Evolutionary conservation across 139 green algal genomes (phyloP).

Genomic region (Coelastrella sp.): DNA sequence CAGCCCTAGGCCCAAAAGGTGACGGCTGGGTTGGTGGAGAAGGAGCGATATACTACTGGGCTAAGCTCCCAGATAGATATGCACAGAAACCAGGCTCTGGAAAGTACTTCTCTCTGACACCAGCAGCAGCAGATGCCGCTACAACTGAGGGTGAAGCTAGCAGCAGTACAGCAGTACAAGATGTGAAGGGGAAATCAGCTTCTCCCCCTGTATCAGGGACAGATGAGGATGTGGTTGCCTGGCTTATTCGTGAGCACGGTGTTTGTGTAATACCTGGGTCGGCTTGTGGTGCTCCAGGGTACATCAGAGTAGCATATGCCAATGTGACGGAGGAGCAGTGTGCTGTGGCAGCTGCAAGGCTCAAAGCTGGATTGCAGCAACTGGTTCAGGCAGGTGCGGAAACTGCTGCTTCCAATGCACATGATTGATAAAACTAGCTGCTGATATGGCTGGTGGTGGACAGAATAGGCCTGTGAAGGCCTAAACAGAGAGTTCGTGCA

Average conservation of each 20-base stretch:
- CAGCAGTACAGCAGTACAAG: not conserved
- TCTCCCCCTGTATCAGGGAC: not conserved
- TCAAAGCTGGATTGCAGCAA: constrained; percentile 81
- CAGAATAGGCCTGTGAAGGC: too few relatives aligned
- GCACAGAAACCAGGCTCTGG: too few relatives aligned
- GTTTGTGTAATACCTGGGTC: constrained; percentile 92
- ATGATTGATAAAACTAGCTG: too few relatives aligned
- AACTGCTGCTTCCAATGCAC: too few relatives aligned
- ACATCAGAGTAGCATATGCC: constrained; percentile 81
- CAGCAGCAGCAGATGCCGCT: not conserved
- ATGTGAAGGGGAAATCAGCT: not conserved
- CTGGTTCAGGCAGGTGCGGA: constrained; percentile 65
- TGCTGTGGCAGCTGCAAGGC: constrained; percentile 69
- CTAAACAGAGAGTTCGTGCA: too few relatives aligned
- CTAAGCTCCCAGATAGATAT: constrained; percentile 73
- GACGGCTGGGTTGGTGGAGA: constrained; percentile 74
- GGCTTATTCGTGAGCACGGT: constrained; percentile 83
- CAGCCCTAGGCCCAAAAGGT: constrained; percentile 58
- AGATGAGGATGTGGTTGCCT: constrained; percentile 84
- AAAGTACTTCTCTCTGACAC: too few relatives aligned
- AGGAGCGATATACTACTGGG: constrained; percentile 95
- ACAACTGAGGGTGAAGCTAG: not conserved
- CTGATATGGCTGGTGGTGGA: too few relatives aligned
- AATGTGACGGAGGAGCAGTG: constrained; percentile 81
- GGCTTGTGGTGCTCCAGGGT: constrained; percentile 75